These are phyloP conservation scores for Backusella mclennaniae DNA, from an alignment of 192 early-diverging fungal genomes.

Conservation along the genomic window DNA sequence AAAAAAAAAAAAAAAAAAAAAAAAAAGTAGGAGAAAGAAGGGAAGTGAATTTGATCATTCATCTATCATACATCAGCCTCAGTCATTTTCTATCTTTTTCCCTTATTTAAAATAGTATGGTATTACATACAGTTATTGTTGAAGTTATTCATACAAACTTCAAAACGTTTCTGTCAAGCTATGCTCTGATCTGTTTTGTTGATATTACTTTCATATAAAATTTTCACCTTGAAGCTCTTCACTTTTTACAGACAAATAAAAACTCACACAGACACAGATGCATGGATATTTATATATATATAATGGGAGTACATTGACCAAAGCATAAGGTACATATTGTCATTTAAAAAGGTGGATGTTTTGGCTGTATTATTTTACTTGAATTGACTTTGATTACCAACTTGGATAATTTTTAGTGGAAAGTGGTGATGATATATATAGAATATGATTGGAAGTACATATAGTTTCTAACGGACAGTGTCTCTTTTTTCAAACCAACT, in stretches of 20 bases:
- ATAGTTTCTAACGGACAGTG: too few species aligned
- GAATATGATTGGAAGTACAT: too few species aligned
- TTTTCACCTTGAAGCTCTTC: background rate
- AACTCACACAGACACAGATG: background rate
- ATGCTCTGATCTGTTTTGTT: background rate
- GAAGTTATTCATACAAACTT: background rate
- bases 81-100: too few species aligned
- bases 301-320: background rate
- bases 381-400: too few species aligned
- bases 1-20: too few species aligned
- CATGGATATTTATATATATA: background rate
- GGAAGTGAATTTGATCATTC: background rate
- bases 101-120: background rate
- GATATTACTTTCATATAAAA: background rate
- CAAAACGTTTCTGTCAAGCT: background rate
- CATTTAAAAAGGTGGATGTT: background rate
- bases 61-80: background rate
- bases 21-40: background rate
- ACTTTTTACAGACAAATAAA: background rate
- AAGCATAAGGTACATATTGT: background rate
- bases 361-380: background rate
- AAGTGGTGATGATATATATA: too few species aligned
- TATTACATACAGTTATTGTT: background rate
- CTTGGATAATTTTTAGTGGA: too few species aligned
- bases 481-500: too few species aligned